phyloP scores from a whole-genome alignment of 306 rosid genomes.

The Begonia masoniana region DNA sequence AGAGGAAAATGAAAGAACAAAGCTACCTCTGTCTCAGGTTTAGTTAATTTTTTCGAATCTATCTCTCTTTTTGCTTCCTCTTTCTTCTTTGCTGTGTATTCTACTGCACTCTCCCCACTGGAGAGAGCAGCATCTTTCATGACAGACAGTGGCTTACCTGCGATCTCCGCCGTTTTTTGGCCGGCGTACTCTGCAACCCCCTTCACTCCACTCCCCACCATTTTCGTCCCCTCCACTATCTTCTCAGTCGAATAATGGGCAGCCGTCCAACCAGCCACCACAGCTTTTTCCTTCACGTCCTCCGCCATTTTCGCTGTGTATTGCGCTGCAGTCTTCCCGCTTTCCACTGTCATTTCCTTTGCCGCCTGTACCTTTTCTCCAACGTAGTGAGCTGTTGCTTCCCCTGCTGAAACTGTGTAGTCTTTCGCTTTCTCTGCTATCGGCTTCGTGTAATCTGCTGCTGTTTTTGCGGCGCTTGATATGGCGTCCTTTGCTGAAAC shows the following conservation, averaged over 20 bases:
- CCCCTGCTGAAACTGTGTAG: constrained; percentile 18
- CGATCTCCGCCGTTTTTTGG: constrained; percentile 34
- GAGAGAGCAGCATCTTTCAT: constrained; percentile 32
- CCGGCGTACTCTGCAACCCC: constrained; percentile 47
- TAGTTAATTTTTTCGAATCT: constrained; percentile 19
- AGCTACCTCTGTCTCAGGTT: constrained; percentile 1
- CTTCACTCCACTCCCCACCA: constrained; percentile 25
- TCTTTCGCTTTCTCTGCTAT: constrained; percentile 31
- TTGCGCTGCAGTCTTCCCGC: constrained; percentile 24
- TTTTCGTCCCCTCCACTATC: constrained; percentile 50
- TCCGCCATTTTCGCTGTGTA: constrained; percentile 29
- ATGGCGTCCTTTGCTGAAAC: constrained; percentile 20
- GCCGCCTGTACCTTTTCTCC: constrained; percentile 33
- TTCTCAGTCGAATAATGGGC: constrained; percentile 39
- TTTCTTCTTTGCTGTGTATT: constrained; percentile 61
- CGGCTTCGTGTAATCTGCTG: constrained; percentile 24
- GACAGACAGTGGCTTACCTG: constrained; percentile 26
- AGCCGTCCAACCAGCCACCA: constrained; percentile 51
- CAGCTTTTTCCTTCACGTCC: constrained; percentile 44
- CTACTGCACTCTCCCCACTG: constrained; percentile 56
- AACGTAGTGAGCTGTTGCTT: constrained; percentile 19
- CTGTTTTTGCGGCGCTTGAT: constrained; percentile 18
- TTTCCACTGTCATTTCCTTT: constrained; percentile 23
- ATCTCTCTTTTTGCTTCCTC: constrained; percentile 37
- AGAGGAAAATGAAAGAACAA: too few species aligned